Conservation (phyloP, 257 asterid genomes). For the Echium plantagineum region DNA sequence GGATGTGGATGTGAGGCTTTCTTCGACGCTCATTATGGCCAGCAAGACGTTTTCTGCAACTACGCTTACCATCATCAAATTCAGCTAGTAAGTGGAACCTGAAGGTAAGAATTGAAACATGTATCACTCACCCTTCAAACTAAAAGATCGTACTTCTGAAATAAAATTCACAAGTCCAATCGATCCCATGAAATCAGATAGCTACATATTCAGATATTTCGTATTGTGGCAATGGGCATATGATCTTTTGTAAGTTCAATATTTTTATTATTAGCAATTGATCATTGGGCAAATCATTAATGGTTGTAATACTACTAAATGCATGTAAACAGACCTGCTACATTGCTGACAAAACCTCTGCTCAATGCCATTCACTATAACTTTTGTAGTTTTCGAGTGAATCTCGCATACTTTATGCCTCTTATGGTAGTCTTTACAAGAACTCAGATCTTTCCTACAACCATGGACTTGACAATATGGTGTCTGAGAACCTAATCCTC, state of each 20-base stretch:
- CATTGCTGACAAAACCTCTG: conserved; percentile 47
- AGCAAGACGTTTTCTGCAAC: conserved; percentile 21
- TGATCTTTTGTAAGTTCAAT: background rate
- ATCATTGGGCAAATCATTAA: background rate
- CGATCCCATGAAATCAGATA: background rate
- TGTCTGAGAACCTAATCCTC: conserved; percentile 17
- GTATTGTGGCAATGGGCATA: no score
- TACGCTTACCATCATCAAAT: conserved; percentile 20
- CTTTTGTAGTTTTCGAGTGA: conserved; percentile 36
- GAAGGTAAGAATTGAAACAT: background rate
- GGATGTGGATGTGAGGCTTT: conserved; percentile 11
- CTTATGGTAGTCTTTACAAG: conserved; percentile 33
- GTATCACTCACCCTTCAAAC: no score
- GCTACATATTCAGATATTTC: background rate
- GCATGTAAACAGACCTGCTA: conserved; percentile 26
- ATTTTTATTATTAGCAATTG: background rate
- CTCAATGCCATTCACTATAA: conserved; percentile 34
- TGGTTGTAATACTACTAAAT: background rate
- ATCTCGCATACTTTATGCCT: conserved; percentile 45
- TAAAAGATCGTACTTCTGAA: no score
- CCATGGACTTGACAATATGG: conserved; percentile 37
- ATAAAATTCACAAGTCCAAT: background rate
- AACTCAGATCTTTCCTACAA: conserved; percentile 33
- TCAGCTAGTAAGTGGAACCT: conserved; percentile 18
- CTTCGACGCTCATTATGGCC: conserved; percentile 21